A percentile compares a stretch with the other conserved stretches of the same genome.
Evolutionary conservation across 371 early-diverging fungal genomes (phyloP).

Genomic region (Sporodiniella umbellata): DNA sequence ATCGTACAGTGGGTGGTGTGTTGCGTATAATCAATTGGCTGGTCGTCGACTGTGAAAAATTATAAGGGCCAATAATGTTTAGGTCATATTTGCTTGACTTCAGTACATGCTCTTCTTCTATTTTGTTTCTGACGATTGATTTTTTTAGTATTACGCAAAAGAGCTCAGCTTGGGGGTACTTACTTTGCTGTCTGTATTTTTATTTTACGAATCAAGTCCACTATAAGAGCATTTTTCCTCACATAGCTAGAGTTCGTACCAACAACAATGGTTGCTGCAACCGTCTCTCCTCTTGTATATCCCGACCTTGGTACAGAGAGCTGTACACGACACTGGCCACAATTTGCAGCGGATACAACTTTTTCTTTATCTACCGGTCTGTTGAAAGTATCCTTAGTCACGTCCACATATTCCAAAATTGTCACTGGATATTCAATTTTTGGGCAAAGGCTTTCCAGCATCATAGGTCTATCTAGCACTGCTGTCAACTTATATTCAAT

Average conservation of each 20-base stretch:
- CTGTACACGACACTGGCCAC: slow-evolving; percentile 19
- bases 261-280: slow-evolving; percentile 28
- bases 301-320: slow-evolving; percentile 35
- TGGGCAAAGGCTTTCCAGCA: slow-evolving; percentile 37
- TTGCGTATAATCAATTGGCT: slow-evolving; percentile 29
- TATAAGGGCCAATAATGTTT: slow-evolving; percentile 34
- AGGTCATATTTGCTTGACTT: slow-evolving; percentile 28
- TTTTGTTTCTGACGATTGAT: slow-evolving; percentile 7
- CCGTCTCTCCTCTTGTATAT: slow-evolving; percentile 41
- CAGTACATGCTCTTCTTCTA: slow-evolving; percentile 25
- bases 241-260: slow-evolving; percentile 21
- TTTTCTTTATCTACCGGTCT: slow-evolving; percentile 26
- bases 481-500: slow-evolving; percentile 37
- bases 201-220: slow-evolving; percentile 29
- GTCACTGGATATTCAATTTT: slow-evolving; percentile 33
- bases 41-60: slow-evolving; percentile 29
- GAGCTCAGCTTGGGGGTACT: not conserved
- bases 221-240: slow-evolving; percentile 16
- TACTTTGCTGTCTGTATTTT: slow-evolving; percentile 23
- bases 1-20: slow-evolving; percentile 32
- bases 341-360: slow-evolving; percentile 8
- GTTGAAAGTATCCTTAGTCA: slow-evolving; percentile 21
- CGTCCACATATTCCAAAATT: slow-evolving; percentile 40
- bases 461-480: slow-evolving; percentile 40
- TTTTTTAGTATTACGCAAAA: too few species aligned